A percentile compares a stretch with the other conserved stretches of the same genome.
Conservation (phyloP, 1,139 yeast genomes). For the Suhomyces wounanorum region DNA sequence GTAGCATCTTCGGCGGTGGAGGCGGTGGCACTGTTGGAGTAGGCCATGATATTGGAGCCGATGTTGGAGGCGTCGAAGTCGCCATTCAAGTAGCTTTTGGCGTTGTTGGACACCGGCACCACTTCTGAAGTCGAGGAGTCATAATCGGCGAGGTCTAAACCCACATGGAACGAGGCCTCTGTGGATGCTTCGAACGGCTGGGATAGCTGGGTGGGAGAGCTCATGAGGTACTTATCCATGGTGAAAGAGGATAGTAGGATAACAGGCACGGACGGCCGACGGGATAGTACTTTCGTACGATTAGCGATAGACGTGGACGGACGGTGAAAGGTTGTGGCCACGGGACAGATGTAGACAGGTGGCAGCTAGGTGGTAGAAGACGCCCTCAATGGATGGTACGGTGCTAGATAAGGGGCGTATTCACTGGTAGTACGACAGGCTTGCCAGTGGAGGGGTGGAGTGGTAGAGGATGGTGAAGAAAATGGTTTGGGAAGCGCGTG, state of each 20-base stretch:
- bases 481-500: slow-evolving; percentile 9
- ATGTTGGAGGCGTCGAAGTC: slow-evolving; percentile 8
- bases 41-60: slow-evolving; percentile 5
- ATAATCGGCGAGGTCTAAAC: slow-evolving; percentile 15
- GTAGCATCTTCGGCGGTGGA: slow-evolving; percentile 10
- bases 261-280: slow-evolving; percentile 1
- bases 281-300: neutral
- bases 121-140: slow-evolving; percentile 18
- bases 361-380: neutral
- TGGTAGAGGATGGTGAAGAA: slow-evolving; percentile 1
- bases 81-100: slow-evolving; percentile 3
- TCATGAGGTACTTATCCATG: slow-evolving; percentile 49
- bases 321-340: neutral
- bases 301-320: neutral
- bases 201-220: slow-evolving; percentile 45
- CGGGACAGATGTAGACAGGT: neutral
- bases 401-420: neutral
- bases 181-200: slow-evolving; percentile 34
- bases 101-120: slow-evolving; percentile 28
- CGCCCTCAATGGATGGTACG: slow-evolving; percentile 1
- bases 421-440: neutral
- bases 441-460: slow-evolving; percentile 1
- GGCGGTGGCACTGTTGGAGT: slow-evolving; percentile 3
- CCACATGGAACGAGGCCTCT: slow-evolving; percentile 16
- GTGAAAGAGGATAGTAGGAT: neutral